Base-by-base conservation (phyloP, 257 asterid species). In the Rehmannia glutinosa region DNA sequence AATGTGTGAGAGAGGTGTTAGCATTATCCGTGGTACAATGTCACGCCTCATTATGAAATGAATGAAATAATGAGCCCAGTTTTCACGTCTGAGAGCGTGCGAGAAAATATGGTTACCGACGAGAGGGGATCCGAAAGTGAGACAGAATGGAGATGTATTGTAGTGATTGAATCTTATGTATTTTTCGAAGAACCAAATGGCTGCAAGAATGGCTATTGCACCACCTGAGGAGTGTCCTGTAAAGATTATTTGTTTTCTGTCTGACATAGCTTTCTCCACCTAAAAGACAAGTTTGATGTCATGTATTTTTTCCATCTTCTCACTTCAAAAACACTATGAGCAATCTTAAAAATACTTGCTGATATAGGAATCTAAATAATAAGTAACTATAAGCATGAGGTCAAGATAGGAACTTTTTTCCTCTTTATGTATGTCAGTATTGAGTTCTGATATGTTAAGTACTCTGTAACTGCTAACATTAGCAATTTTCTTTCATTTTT, bases 221-320 rank as follows among this genome's bases (percentile, higher is more conserved):
- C 96, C 97, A 17, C 95, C 95, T 0, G 91, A 84, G 32, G 96
- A 92, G 80, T 92, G 96, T 20, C 97, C 98, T 10, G 95, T 57
- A 71, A 92, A 92, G 53, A 89, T 76, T 64, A 89, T 55, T n/a
- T 86, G 90, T 78, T 84, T 89, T 59, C 69, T 71, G 33, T 89
- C 88, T 13, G 77, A 77, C 42, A 84, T 63, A 41, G 95, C 84
- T 24, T 84, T 89, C 64, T 78, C 91, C 62, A 92, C 98, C 98
- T 92, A 87, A 77, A 71, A 66, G 70, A 46, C 9, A 20, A 51
- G 8, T 42, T 60, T 25, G 5, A 33, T 17, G 35, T 78, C 19
- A 19, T 12, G 17, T 42, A 38, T 52, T 16, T 35, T 15, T 38
- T 62, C 63, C 16, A 24, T 64, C 64, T 45, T 39, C 11, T 54